Evolutionary conservation across 495 filamentous ascomycete genomes (phyloP).

Genomic region (Penicillium parvum): DNA sequence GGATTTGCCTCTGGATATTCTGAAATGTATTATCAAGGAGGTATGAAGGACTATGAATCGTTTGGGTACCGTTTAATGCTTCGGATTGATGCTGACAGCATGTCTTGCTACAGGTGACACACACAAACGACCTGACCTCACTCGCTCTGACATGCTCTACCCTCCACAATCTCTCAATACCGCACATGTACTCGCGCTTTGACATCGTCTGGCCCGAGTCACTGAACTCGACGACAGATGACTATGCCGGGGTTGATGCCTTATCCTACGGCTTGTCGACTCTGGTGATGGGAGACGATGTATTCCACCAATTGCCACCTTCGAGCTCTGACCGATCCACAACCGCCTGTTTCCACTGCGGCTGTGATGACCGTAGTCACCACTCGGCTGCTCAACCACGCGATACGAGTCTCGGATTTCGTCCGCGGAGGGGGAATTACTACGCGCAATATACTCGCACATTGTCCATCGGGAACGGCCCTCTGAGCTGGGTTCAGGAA

Average conservation of each 20-base stretch:
- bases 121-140: constrained; percentile 83
- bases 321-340: constrained; percentile 3
- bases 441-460: constrained; percentile 83
- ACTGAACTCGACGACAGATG: constrained; percentile 51
- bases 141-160: constrained; percentile 79
- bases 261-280: constrained; percentile 88
- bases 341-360: constrained; percentile 34
- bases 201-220: constrained; percentile 93
- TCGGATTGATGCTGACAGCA: constrained; percentile 6
- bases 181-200: constrained; percentile 87
- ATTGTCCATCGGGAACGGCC: constrained; percentile 89
- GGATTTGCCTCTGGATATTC: constrained; percentile 80
- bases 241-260: constrained; percentile 77
- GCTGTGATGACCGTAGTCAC: constrained; percentile 23
- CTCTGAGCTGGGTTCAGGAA: constrained; percentile 74
- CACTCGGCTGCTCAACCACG: constrained; percentile 11
- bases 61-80: background rate
- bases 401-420: constrained; percentile 5
- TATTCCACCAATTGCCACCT: constrained; percentile 49
- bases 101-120: constrained; percentile 57
- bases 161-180: constrained; percentile 76
- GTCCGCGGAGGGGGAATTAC: constrained; percentile 60
- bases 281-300: constrained; percentile 71
- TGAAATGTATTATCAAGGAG: constrained; percentile 87
- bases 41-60: constrained; percentile 38